phyloP scores from a whole-genome alignment of 768 basidiomycete genomes.

The Kwoniella shandongensis region DNA sequence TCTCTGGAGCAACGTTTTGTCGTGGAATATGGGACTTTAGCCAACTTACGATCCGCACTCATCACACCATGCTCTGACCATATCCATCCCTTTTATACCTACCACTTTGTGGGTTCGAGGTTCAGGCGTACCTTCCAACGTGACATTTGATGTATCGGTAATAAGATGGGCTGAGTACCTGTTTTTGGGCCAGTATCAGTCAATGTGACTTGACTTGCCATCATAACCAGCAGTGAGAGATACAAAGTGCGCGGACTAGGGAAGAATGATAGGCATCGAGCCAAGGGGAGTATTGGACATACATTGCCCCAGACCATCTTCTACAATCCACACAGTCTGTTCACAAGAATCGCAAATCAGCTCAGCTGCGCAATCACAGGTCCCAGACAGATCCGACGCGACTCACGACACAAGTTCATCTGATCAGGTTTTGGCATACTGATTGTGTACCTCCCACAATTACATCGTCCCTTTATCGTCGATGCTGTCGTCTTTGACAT shows the following conservation, averaged over 20 bases:
- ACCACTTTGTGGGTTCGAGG: constrained; percentile 20
- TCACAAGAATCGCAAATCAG: not conserved
- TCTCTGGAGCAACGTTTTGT: not conserved
- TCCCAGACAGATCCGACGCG: not conserved
- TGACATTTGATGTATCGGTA: not conserved
- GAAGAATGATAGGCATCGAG: not conserved
- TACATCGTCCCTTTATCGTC: constrained; percentile 20
- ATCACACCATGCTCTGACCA: constrained; percentile 28
- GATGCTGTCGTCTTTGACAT: constrained; percentile 5
- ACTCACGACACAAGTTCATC: constrained; percentile 28
- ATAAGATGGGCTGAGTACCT: constrained; percentile 27
- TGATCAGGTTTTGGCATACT: constrained; percentile 11
- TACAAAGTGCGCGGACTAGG: too few species aligned
- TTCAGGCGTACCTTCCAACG: constrained; percentile 12
- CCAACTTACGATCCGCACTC: constrained; percentile 20
- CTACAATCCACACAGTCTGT: constrained; percentile 26
- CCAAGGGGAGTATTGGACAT: not conserved
- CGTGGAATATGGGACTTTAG: too few species aligned
- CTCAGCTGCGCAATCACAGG: too few species aligned
- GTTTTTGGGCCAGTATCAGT: not conserved
- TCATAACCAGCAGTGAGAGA: too few species aligned
- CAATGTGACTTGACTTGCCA: not conserved
- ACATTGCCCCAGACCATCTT: constrained; percentile 28
- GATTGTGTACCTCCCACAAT: constrained; percentile 16
- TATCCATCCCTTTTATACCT: constrained; percentile 20